Evolutionary conservation across 345 rosid genomes (phyloP).

Genomic region (Hibiscus tridactylites): DNA sequence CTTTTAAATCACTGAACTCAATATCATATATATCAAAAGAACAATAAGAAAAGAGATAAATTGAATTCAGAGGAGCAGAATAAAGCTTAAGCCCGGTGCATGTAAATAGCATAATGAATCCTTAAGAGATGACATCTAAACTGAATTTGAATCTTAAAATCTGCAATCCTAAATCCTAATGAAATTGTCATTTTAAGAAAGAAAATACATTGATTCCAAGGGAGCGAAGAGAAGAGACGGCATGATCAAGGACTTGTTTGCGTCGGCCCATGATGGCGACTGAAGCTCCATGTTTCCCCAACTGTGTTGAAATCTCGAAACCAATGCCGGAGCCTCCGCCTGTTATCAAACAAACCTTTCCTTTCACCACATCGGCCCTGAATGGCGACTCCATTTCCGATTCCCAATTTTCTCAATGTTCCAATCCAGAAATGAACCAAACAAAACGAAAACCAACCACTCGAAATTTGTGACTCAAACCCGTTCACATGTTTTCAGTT

Average conservation of each 20-base stretch:
- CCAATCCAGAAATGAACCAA: not conserved
- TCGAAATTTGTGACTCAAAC: not conserved
- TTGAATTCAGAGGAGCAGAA: not conserved
- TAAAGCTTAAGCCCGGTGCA: not conserved
- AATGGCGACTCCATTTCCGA: constrained; percentile 63
- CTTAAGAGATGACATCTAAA: not conserved
- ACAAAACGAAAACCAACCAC: not conserved
- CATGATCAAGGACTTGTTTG: constrained; percentile 45
- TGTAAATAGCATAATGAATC: not conserved
- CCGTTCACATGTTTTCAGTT: too few relatives aligned
- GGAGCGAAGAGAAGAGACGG: constrained; percentile 54
- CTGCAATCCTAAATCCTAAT: too few relatives aligned
- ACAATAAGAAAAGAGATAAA: not conserved
- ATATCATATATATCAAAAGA: not conserved
- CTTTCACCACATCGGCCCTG: constrained; percentile 35
- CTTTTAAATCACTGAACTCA: not conserved
- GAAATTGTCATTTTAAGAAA: not conserved
- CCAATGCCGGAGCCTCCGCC: constrained; percentile 90
- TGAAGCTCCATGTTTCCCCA: constrained; percentile 66
- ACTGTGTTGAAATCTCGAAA: constrained; percentile 59
- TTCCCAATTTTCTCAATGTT: not conserved
- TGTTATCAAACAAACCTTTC: constrained; percentile 56
- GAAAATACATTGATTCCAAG: constrained; percentile 46
- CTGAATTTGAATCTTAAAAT: not conserved
- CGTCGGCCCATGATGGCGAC: constrained; percentile 85